Conservation (phyloP, 1,284 basidiomycete genomes). For the Volvariella volvacea region DNA sequence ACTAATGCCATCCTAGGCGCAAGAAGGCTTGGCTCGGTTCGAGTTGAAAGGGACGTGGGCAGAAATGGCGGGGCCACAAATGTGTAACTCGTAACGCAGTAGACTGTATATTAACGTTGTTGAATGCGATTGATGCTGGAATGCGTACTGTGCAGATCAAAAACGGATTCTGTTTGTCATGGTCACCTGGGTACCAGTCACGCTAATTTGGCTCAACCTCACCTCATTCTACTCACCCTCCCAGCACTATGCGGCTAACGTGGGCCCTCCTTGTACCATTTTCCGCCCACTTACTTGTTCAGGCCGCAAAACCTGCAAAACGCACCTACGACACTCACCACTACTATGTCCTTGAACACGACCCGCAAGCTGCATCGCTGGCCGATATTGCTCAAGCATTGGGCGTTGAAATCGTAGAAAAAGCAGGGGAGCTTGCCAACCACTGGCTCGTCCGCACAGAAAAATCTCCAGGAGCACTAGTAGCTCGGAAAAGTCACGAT, state of each 20-base stretch:
- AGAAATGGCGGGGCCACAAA: no score
- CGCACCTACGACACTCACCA: slow-evolving; percentile 73
- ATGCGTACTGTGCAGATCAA: no score
- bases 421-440: slow-evolving; percentile 76
- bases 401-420: slow-evolving; percentile 83
- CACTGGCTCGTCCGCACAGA: slow-evolving; percentile 80
- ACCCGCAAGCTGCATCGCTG: slow-evolving; percentile 45
- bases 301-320: slow-evolving; percentile 31
- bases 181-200: no score
- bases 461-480: slow-evolving; percentile 26
- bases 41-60: no score
- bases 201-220: no score
- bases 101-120: no score
- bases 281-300: slow-evolving; percentile 20
- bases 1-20: no score
- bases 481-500: slow-evolving; percentile 34
- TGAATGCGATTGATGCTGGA: no score
- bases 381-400: slow-evolving; percentile 54
- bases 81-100: no score
- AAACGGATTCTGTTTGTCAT: no score
- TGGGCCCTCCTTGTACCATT: slow-evolving; percentile 28
- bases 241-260: slow-evolving; percentile 27
- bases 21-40: no score
- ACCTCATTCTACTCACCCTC: no score
- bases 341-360: slow-evolving; percentile 86